Evolutionary conservation across 176 grass and related monocot species (phyloP).

Genomic region (Eremochloa ophiuroides): DNA sequence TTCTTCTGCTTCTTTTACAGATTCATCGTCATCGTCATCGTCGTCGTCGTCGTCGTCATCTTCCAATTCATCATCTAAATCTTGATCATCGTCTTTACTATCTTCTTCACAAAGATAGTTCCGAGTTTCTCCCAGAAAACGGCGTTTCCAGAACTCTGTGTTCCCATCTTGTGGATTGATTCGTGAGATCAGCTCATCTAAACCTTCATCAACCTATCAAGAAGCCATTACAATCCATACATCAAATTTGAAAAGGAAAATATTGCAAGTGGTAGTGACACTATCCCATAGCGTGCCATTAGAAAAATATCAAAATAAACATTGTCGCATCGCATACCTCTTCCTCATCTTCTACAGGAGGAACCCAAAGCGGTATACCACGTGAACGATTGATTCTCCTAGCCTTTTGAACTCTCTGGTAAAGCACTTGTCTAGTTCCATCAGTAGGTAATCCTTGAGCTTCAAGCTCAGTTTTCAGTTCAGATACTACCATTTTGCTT

Average conservation of each 20-base stretch:
- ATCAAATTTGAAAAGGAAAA: conserved; percentile 15
- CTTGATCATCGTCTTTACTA: conserved; percentile 40
- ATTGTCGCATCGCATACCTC: conserved; percentile 46
- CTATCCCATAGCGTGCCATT: neutral
- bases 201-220: conserved; percentile 75
- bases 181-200: conserved; percentile 87
- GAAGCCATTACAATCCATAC: neutral
- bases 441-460: conserved; percentile 91
- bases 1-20: conserved; percentile 64
- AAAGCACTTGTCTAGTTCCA: conserved; percentile 94
- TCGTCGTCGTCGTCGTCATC: conserved; percentile 44
- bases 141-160: conserved; percentile 88
- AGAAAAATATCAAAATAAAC: conserved; percentile 11
- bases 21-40: conserved; percentile 40
- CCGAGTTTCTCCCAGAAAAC: conserved; percentile 86
- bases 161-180: conserved; percentile 94
- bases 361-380: conserved; percentile 91
- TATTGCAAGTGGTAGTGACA: conserved; percentile 15
- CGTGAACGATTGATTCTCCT: conserved; percentile 98
- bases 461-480: conserved; percentile 90
- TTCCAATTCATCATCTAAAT: conserved; percentile 50
- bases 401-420: conserved; percentile 95
- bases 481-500: conserved; percentile 96
- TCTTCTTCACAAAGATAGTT: conserved; percentile 57
- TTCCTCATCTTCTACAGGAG: conserved; percentile 83